Percentiles rank a stretch among this genome's conserved stretches.
These are phyloP conservation scores for Wickerhamiella galacta DNA, from an alignment of 805 yeast species.

Conservation along the genomic window DNA sequence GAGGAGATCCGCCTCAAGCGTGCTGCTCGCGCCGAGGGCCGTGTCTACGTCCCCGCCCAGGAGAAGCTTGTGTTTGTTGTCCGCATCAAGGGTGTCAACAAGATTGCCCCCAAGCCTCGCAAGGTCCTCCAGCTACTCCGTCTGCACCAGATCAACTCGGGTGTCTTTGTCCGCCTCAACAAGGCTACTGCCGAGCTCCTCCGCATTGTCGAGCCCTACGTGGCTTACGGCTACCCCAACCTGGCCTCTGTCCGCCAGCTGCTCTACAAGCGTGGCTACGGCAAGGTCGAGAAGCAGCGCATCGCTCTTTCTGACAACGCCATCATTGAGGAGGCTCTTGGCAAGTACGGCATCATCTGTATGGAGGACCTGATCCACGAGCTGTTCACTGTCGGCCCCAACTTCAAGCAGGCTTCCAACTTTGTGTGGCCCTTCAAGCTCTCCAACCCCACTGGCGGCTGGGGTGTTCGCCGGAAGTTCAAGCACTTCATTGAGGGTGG, in stretches of 20 bases:
- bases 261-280: slow-evolving; percentile 95
- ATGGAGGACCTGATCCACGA: slow-evolving; percentile 92
- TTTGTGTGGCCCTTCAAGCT: slow-evolving; percentile 96
- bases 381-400: slow-evolving; percentile 91
- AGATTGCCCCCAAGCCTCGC: slow-evolving; percentile 98
- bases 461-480: slow-evolving; percentile 95
- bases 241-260: slow-evolving; percentile 82
- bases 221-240: slow-evolving; percentile 95
- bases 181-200: slow-evolving; percentile 88
- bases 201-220: slow-evolving; percentile 89
- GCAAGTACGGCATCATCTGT: slow-evolving; percentile 84
- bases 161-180: slow-evolving; percentile 88
- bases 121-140: slow-evolving; percentile 84
- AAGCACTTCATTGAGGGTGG: slow-evolving; percentile 95
- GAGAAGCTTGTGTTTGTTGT: slow-evolving; percentile 86
- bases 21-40: slow-evolving; percentile 71
- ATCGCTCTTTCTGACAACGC: slow-evolving; percentile 75
- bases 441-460: slow-evolving; percentile 94
- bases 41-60: slow-evolving; percentile 90
- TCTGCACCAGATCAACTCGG: slow-evolving; percentile 86
- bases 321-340: slow-evolving; percentile 73
- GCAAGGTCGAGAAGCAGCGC: slow-evolving; percentile 94
- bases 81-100: slow-evolving; percentile 98
- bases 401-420: slow-evolving; percentile 97
- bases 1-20: slow-evolving; percentile 76